A percentile compares a stretch with the other conserved stretches of the same genome.
Conservation (phyloP, 2,329 filamentous ascomycete genomes). For the Kalaharituber pfeilii region DNA sequence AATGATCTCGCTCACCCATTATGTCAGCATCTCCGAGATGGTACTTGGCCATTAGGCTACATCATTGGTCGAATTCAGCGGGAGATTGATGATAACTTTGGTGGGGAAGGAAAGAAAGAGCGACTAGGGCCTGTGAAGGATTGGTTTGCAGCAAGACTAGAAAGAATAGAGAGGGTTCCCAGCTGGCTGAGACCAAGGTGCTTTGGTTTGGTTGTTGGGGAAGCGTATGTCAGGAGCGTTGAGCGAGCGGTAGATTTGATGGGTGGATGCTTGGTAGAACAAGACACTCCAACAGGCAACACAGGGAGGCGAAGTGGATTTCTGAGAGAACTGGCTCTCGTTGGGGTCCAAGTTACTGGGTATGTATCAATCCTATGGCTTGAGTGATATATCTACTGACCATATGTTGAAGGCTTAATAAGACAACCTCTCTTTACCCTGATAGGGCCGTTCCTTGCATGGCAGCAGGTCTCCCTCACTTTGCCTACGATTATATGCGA, state of each 20-base stretch:
- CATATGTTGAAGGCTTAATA: conserved; percentile 31
- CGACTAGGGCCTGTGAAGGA: neutral
- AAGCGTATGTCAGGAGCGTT: conserved; percentile 70
- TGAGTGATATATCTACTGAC: conserved; percentile 5
- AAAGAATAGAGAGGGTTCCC: conserved; percentile 68
- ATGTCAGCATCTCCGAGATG: conserved; percentile 79
- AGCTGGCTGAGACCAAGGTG: conserved; percentile 83
- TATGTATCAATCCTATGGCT: conserved; percentile 30
- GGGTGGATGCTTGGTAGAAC: conserved; percentile 56
- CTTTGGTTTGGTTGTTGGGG: conserved; percentile 76
- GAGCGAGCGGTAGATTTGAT: conserved; percentile 64
- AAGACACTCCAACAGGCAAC: conserved; percentile 34
- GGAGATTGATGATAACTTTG: neutral
- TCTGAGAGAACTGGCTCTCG: conserved; percentile 71
- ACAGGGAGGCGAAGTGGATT: conserved; percentile 33
- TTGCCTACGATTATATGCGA: conserved; percentile 80
- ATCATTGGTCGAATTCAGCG: conserved; percentile 58
- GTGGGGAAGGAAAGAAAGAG: neutral
- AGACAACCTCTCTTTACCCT: conserved; percentile 80
- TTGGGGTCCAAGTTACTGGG: conserved; percentile 80
- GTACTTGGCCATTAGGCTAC: conserved; percentile 85
- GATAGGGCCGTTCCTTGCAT: conserved; percentile 68
- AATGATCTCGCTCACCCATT: conserved; percentile 88
- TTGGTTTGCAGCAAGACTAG: conserved; percentile 73
- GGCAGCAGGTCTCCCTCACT: conserved; percentile 85